phyloP scores from a whole-genome alignment of 108 stramenopile species.

The Conticribra guillardii region DNA sequence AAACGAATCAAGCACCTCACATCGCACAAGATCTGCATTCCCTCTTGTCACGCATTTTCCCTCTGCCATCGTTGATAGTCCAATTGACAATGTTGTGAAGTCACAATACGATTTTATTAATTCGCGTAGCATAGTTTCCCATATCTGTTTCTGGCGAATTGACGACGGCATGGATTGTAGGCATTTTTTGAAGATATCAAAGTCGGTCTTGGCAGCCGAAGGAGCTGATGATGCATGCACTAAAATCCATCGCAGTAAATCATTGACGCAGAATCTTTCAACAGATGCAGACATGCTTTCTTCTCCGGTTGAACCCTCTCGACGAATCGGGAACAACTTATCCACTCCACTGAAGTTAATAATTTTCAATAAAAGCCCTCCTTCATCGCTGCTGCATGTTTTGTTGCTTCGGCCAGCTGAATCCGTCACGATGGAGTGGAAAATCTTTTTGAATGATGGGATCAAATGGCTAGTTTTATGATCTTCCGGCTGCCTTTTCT shows the following conservation, averaged over 20 bases:
- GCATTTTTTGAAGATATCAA: constrained; percentile 51
- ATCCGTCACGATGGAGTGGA: constrained; percentile 20
- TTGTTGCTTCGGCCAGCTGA: constrained; percentile 25
- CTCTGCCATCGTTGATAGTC: constrained; percentile 35
- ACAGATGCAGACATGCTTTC: constrained; percentile 14
- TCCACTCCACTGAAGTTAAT: constrained; percentile 31
- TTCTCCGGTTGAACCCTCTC: neutral
- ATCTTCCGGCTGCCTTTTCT: neutral
- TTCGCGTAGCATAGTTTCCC: constrained; percentile 71
- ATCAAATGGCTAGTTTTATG: constrained; percentile 10
- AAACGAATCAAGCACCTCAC: constrained; percentile 58
- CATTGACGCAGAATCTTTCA: constrained; percentile 70
- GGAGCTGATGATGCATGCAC: constrained; percentile 57
- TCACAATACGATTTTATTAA: constrained; percentile 65
- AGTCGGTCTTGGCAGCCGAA: constrained; percentile 38
- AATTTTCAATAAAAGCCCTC: constrained; percentile 28
- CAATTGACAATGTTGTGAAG: constrained; percentile 47
- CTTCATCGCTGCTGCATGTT: constrained; percentile 36
- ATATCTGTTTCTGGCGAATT: constrained; percentile 47
- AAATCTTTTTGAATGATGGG: constrained; percentile 25
- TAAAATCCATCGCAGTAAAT: constrained; percentile 76
- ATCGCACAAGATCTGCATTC: constrained; percentile 41
- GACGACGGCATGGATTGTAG: constrained; percentile 34
- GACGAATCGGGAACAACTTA: constrained; percentile 22
- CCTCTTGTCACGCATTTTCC: neutral